Base-by-base conservation (phyloP, 1,139 yeast genomes). In the Sugiyamaella castrensis region DNA sequence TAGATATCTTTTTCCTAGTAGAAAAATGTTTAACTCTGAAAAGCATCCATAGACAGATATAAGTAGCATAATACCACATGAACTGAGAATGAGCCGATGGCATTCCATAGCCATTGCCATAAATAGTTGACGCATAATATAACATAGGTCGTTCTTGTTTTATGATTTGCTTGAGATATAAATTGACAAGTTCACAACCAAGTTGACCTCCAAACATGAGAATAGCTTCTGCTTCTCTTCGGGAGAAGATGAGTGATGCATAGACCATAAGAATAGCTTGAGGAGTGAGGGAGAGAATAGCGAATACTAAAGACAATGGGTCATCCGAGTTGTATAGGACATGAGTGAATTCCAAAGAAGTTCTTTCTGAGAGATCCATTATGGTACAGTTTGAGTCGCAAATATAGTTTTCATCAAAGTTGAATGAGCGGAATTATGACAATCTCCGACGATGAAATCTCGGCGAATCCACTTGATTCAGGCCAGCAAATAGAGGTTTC, bases 61-160 rank as follows among this genome's bases (percentile, higher is more conserved):
- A 89, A 3, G 82, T 76, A 12, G 84, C 79, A 60, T 85, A 82
- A 66, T 82, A 92, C 1, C 95, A 94, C 89, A 89, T 86, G 68
- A 91, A 92, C 68, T 92, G 98, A 0, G 96, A 82, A 67, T 92
- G 98, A 1, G 98, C 96, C 49, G 92, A 82, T 0, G 98, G 98
- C 98, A 92, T 91, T 0, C 98, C 98, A 65, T 84, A 88, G 1
- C 87, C 85, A 47, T 82, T 57, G 2, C 71, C 69, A 42, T 34
- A 38, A 12, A 35, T 28, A 11, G 40, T 35, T 2, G 38, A 24
- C 26, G 39, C 41, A 40, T 37, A 38, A 33, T 46, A 42, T 35
- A 43, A 52, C 5, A 76, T 72, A 0, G 98, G 98, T 49, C 98
- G 75, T 27, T 88, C 85, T 61, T 86, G 87, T 59, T 77, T 80